Evolutionary conservation across 768 basidiomycete genomes (phyloP).

Genomic region (Lentinula raphanica): DNA sequence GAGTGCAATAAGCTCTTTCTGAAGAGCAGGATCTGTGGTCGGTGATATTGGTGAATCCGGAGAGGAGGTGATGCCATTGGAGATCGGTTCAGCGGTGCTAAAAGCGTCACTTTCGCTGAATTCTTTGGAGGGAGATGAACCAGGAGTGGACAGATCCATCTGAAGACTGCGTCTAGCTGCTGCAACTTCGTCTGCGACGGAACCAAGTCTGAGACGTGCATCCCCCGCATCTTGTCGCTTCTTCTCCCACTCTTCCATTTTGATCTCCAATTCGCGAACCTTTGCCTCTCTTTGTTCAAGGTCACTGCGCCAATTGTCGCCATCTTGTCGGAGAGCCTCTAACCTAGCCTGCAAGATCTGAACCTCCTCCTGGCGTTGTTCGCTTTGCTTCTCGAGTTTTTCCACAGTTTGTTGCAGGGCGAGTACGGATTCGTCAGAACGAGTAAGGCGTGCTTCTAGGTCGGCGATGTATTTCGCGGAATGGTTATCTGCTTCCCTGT

Average conservation of each 20-base stretch:
- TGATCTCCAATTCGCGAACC: constrained; percentile 70
- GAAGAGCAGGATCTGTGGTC: constrained; percentile 31
- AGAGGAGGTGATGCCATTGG: constrained; percentile 18
- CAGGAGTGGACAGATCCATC: constrained; percentile 31
- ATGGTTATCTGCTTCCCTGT: constrained; percentile 69
- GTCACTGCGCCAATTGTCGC: constrained; percentile 78
- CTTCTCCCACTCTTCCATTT: constrained; percentile 74
- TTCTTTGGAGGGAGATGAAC: constrained; percentile 14
- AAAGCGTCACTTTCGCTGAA: neutral
- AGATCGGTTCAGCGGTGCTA: neutral
- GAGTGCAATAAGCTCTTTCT: constrained; percentile 65
- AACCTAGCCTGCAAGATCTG: constrained; percentile 66
- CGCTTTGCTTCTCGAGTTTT: constrained; percentile 69
- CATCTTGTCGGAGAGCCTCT: constrained; percentile 63
- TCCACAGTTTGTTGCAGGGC: constrained; percentile 68
- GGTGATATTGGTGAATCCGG: constrained; percentile 19
- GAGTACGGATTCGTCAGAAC: constrained; percentile 73
- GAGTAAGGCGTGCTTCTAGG: constrained; percentile 74
- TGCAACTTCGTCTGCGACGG: constrained; percentile 65
- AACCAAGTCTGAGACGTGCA: constrained; percentile 60
- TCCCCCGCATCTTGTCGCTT: constrained; percentile 65
- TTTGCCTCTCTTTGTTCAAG: constrained; percentile 78
- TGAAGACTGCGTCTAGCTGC: constrained; percentile 66
- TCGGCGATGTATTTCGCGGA: constrained; percentile 80
- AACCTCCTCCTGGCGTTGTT: constrained; percentile 68